These are phyloP conservation scores for Botrytis squamosa DNA, from an alignment of 2,329 filamentous ascomycete genomes.

Conservation along the genomic window DNA sequence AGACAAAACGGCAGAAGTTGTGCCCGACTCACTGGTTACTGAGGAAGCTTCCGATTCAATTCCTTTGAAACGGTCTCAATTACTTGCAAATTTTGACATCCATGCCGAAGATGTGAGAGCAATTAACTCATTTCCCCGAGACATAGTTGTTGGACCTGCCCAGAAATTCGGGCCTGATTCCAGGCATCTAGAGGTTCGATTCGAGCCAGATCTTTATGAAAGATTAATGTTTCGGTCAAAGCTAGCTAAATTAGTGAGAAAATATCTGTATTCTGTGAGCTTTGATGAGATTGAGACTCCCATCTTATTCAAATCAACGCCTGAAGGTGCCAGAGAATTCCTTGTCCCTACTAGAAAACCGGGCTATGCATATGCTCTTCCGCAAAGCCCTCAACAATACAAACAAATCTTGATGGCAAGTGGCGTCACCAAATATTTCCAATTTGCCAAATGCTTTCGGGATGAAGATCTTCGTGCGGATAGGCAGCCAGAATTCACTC, in stretches of 20 bases:
- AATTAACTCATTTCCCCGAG: slow-evolving; percentile 71
- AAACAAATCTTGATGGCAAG: slow-evolving; percentile 97
- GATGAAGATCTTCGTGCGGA: slow-evolving; percentile 93
- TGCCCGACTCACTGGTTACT: not conserved
- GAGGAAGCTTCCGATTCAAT: not conserved
- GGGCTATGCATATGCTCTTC: slow-evolving; percentile 82
- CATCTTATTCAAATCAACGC: slow-evolving; percentile 93
- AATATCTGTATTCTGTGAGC: slow-evolving; percentile 21
- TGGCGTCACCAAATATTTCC: slow-evolving; percentile 79
- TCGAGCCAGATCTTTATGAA: slow-evolving; percentile 62
- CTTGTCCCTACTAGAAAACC: slow-evolving; percentile 79
- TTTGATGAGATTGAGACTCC: slow-evolving; percentile 77
- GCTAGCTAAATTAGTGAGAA: slow-evolving; percentile 53
- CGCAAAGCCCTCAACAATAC: slow-evolving; percentile 96
- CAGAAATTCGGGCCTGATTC: slow-evolving; percentile 69
- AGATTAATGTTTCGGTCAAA: slow-evolving; percentile 68
- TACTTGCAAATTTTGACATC: slow-evolving; percentile 51
- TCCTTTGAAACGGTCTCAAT: not conserved
- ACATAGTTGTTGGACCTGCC: slow-evolving; percentile 73
- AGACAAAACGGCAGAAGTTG: not conserved
- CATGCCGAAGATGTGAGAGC: slow-evolving; percentile 60
- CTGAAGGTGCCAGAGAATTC: slow-evolving; percentile 93
- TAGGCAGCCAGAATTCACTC: slow-evolving; percentile 93
- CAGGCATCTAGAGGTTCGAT: slow-evolving; percentile 82
- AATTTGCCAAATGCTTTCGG: slow-evolving; percentile 91